These are phyloP conservation scores for Bretziella fagacearum DNA, from an alignment of 2,329 filamentous ascomycete species.

Conservation along the genomic window DNA sequence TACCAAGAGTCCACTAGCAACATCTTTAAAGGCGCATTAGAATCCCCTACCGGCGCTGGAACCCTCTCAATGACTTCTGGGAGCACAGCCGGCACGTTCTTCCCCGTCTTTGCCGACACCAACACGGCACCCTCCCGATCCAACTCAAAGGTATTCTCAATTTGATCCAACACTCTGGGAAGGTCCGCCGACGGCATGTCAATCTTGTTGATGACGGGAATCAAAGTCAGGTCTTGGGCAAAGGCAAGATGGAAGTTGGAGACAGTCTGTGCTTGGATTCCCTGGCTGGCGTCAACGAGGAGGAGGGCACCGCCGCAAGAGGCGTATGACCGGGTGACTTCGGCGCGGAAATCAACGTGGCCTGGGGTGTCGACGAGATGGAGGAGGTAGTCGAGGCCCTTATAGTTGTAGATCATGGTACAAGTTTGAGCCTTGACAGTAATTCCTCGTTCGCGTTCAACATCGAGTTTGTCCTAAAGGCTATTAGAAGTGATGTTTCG, in stretches of 20 bases:
- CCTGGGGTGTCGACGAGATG: slow-evolving; percentile 95
- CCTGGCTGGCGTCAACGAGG: slow-evolving; percentile 89
- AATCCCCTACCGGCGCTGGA: slow-evolving; percentile 61
- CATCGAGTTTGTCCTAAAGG: slow-evolving; percentile 68
- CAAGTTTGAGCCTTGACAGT: slow-evolving; percentile 98
- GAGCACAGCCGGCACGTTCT: slow-evolving; percentile 69
- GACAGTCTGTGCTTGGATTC: slow-evolving; percentile 92
- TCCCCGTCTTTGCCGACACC: slow-evolving; percentile 85
- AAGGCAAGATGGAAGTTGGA: slow-evolving; percentile 98
- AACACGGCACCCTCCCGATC: slow-evolving; percentile 51
- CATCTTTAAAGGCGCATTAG: slow-evolving; percentile 50
- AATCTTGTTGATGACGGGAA: slow-evolving; percentile 94
- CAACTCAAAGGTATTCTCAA: slow-evolving; percentile 73
- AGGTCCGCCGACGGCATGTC: slow-evolving; percentile 82
- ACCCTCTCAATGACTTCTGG: slow-evolving; percentile 75
- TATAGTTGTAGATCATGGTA: slow-evolving; percentile 83
- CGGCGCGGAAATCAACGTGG: slow-evolving; percentile 93
- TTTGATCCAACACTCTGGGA: slow-evolving; percentile 70
- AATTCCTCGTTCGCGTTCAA: slow-evolving; percentile 88
- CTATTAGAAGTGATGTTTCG: background rate
- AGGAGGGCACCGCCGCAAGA: slow-evolving; percentile 86
- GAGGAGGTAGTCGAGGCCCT: slow-evolving; percentile 71
- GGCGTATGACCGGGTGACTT: slow-evolving; percentile 89
- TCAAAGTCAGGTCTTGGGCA: slow-evolving; percentile 66
- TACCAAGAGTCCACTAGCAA: slow-evolving; percentile 97